Evolutionary conservation across 768 basidiomycete genomes (phyloP), one percentile per base, ranked within the genome.

Genomic region (Naganishia kalamii): DNA sequence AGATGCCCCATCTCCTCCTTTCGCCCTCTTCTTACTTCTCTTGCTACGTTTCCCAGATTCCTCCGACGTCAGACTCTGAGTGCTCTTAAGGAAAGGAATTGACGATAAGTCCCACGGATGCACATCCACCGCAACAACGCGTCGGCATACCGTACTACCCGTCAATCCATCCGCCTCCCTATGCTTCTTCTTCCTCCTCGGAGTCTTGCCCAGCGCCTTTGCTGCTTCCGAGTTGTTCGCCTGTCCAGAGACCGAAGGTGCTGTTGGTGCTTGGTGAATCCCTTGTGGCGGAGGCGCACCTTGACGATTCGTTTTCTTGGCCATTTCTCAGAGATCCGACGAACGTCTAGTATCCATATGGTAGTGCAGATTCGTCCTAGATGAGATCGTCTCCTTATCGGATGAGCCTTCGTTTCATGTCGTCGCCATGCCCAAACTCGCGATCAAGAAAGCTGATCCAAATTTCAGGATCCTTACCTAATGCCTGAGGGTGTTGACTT

Each of bases 231-330:
- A 61, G 11, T 61, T 61, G 33, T n/a, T 40, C 13, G 60, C 44
- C 46, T 63, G 44, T 23, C 47, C 37, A 43, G 46, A 49, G 13
- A 49, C 44, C n/a, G 46, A 48, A 35, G 62, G 48, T n/a, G 47
- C 47, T 32, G 62, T 57, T 25, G 54, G 54, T 5, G 54, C 54
- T 57, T 57, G 54, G 21, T 35, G 23, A 23, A 57, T 57, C 54
- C 54, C 54, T 23, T 40, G 35, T 29, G 32, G 19, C 11, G 51
- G 35, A 8, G 37, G 37, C 37, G 37, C 37, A 17, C 37, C 37
- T 40, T 8, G 37, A 40, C 8, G 37, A 40, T 8, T 17, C n/a
- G n/a, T n/a, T n/a, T n/a, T n/a, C n/a, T n/a, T n/a, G n/a, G n/a
- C n/a, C n/a, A n/a, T n/a, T n/a, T n/a, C n/a, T n/a, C n/a, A n/a